Evolutionary conservation across 2,329 filamentous ascomycete genomes (phyloP), one percentile per base, ranked within the genome.

Genomic region (Colletotrichum eremochloae): DNA sequence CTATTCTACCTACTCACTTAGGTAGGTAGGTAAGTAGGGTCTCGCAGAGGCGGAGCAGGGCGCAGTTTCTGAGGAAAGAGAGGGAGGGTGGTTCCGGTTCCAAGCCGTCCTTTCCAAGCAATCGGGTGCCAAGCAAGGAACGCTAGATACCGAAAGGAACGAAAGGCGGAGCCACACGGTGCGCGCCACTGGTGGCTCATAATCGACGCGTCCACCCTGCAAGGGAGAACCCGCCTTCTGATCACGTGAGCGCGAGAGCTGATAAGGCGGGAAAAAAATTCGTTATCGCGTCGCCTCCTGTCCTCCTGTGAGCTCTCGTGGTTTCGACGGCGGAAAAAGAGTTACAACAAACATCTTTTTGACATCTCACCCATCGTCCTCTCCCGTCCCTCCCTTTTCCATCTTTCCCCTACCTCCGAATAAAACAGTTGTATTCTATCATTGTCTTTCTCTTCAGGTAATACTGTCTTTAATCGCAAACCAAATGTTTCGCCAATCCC

Each of bases 401-500:
- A 33, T 55, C 60, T 52, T 36, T 15, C 31, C 46, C 9, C 9
- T 12, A n/a, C 15, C 24, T 4, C 38, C 12, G 40, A 38, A 18
- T 33, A 24, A 38, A 61, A 38, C 31, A 64, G 12, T 33, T 61
- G 52, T 63, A 71, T 53, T 68, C 11, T 68, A 50, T 58, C 46
- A 24, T 57, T 31, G 36, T 38, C 31, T 31, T 31, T 58, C 24
- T 42, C 15, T 61, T 50, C 63, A 56, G 61, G 38, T 58, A 62
- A 33, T 63, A 33, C 64, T 61, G 52, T 57, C 50, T 56, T 53
- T 57, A 64, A 65, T 65, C 52, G 40, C 56, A 36, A 52, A 46
- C 50, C 44, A 55, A 46, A 76, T 76, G 75, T 74, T 76, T 62
- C 75, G 75, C 20, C 75, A 75, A 72, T 80, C 81, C 73, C 75